phyloP scores from a whole-genome alignment of 164 flowering plant genomes.

The Stephania yunnanensis region DNA sequence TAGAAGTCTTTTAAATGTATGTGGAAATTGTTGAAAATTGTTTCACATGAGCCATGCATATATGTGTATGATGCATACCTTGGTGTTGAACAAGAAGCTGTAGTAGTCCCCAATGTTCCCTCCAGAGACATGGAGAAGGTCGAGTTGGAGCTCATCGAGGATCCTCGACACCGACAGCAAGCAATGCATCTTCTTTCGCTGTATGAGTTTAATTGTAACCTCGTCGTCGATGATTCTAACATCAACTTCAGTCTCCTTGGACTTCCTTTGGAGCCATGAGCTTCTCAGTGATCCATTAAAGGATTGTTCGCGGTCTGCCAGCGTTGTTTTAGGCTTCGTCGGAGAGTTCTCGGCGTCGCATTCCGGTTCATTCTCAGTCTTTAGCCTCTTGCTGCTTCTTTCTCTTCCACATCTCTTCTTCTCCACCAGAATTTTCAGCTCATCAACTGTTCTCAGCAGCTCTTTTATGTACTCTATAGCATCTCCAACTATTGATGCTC shows the following conservation, averaged over 20 bases:
- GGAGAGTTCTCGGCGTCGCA: slow-evolving; percentile 27
- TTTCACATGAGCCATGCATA: no score
- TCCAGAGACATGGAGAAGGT: slow-evolving; percentile 90
- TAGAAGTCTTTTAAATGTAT: no score
- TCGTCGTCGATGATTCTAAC: slow-evolving; percentile 88
- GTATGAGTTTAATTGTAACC: slow-evolving; percentile 83
- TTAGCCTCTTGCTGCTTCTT: slow-evolving; percentile 48
- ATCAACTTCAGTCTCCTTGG: slow-evolving; percentile 87
- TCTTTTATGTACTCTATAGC: slow-evolving; percentile 87
- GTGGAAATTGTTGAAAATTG: no score
- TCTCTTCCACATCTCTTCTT: slow-evolving; percentile 59
- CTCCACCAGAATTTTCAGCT: slow-evolving; percentile 69
- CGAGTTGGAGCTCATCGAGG: slow-evolving; percentile 82
- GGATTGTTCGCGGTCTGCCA: slow-evolving; percentile 37
- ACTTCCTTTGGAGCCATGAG: slow-evolving; percentile 88
- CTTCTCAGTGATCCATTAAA: slow-evolving; percentile 55
- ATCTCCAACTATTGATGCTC: slow-evolving; percentile 83
- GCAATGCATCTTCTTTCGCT: slow-evolving; percentile 70
- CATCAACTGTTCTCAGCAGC: slow-evolving; percentile 63
- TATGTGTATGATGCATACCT: slow-evolving; percentile 34
- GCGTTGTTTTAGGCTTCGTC: slow-evolving; percentile 22
- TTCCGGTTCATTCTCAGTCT: slow-evolving; percentile 29
- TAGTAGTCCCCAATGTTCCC: slow-evolving; percentile 78
- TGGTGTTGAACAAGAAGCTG: slow-evolving; percentile 83
- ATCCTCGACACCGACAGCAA: slow-evolving; percentile 69